Percentiles rank a stretch among this genome's conserved stretches.
These are phyloP conservation scores for Lepiota brunneoincarnata DNA, from an alignment of 768 basidiomycete genomes.

Conservation along the genomic window DNA sequence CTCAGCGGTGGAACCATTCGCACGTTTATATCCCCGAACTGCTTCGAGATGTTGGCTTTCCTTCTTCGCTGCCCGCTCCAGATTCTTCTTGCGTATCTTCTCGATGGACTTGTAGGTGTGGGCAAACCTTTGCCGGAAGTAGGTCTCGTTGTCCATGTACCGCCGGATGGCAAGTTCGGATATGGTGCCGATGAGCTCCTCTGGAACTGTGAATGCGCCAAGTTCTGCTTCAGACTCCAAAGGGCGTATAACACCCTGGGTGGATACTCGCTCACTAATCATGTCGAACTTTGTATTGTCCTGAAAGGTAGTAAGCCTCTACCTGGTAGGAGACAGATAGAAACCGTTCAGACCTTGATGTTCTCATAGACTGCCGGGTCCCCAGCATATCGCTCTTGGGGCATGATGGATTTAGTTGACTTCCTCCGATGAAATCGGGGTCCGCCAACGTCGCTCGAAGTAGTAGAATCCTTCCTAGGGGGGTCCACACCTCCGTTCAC, in stretches of 20 bases:
- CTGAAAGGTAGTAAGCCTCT: slow-evolving; percentile 21
- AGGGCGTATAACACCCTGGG: slow-evolving; percentile 75
- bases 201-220: slow-evolving; percentile 59
- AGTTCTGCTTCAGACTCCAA: slow-evolving; percentile 74
- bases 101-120: slow-evolving; percentile 56
- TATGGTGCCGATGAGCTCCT: slow-evolving; percentile 66
- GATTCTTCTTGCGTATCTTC: slow-evolving; percentile 61
- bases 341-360: slow-evolving; percentile 37
- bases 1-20: slow-evolving; percentile 13
- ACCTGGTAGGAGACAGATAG: neutral
- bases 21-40: slow-evolving; percentile 22
- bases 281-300: slow-evolving; percentile 52
- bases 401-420: slow-evolving; percentile 9
- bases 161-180: slow-evolving; percentile 74
- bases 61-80: slow-evolving; percentile 55
- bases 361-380: slow-evolving; percentile 55
- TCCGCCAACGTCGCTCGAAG: slow-evolving; percentile 32
- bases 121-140: slow-evolving; percentile 69
- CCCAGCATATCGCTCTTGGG: slow-evolving; percentile 48
- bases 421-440: slow-evolving; percentile 26
- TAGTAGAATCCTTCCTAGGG: slow-evolving; percentile 8
- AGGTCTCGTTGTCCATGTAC: slow-evolving; percentile 61
- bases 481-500: neutral
- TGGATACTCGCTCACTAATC: slow-evolving; percentile 90
- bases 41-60: slow-evolving; percentile 56